A percentile compares a stretch with the other conserved stretches of the same genome.
phyloP scores from a whole-genome alignment of 139 green algal genomes.

The Chlorella sp. region DNA sequence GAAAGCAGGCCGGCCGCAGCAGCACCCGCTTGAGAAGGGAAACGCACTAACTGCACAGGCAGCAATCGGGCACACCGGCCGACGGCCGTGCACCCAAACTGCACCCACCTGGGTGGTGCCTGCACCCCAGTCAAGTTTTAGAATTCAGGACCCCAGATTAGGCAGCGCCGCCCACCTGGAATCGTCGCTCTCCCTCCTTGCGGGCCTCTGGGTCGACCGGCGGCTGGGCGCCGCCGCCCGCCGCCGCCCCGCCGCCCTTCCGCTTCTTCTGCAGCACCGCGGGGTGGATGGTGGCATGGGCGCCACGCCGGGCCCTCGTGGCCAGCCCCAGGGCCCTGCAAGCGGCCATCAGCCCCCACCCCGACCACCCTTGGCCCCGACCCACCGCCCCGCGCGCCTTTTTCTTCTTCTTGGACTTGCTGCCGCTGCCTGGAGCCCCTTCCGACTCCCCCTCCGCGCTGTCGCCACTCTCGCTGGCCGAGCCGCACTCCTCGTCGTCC shows the following conservation, averaged over 20 bases:
- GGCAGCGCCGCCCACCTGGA: not conserved
- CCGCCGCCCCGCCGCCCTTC: not conserved
- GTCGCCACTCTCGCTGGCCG: not conserved
- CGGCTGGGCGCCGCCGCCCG: not conserved
- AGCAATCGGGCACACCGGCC: no score
- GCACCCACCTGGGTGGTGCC: no score
- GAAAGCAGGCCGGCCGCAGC: no score
- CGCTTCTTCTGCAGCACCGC: conserved; percentile 23
- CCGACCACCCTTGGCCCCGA: no score
- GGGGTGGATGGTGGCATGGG: not conserved
- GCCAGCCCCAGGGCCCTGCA: no score
- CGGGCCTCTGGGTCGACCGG: not conserved
- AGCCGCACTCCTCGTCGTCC: no score
- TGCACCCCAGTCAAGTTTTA: no score
- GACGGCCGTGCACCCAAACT: no score
- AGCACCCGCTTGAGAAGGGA: no score
- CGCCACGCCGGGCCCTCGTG: not conserved
- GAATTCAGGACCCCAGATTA: no score
- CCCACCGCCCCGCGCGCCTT: not conserved
- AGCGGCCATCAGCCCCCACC: no score
- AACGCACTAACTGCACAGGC: not conserved
- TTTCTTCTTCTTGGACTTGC: conserved; percentile 29
- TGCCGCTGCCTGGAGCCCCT: not conserved
- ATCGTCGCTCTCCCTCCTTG: conserved; percentile 13
- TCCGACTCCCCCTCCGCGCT: conserved; percentile 2